Percentiles rank a stretch among this genome's conserved stretches.
Conservation (phyloP, 768 basidiomycete species). For the Hygrophorus pudorinus region DNA sequence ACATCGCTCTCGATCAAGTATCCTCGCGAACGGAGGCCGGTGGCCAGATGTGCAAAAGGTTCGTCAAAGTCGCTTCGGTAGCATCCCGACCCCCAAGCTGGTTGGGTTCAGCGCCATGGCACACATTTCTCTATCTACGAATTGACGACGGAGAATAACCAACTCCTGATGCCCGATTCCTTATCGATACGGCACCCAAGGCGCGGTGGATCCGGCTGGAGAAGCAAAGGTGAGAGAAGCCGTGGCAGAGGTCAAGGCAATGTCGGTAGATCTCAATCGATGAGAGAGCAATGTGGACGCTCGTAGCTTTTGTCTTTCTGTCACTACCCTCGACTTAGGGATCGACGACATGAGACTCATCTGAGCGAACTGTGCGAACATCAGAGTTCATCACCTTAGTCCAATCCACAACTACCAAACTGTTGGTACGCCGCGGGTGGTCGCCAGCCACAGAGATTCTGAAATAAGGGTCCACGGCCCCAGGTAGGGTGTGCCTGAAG, state of each 20-base stretch:
- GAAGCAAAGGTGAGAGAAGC: conserved; percentile 4
- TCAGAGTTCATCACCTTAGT: no score
- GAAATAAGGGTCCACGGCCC: no score
- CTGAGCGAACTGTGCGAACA: no score
- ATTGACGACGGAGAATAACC: conserved; percentile 3
- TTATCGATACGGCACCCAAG: neutral
- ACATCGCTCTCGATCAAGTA: conserved; percentile 5
- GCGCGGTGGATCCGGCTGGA: neutral
- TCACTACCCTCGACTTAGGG: no score
- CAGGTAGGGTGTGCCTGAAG: no score
- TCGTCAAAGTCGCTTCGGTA: conserved; percentile 3
- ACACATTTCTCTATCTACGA: conserved; percentile 4
- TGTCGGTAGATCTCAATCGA: no score
- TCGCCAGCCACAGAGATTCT: no score
- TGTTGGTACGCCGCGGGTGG: no score
- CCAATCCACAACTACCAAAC: no score
- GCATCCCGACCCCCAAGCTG: conserved; percentile 5
- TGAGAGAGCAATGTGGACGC: no score
- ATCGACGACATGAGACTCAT: no score
- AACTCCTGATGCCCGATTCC: conserved; percentile 2
- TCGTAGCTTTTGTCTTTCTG: no score
- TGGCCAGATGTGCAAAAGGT: conserved; percentile 11
- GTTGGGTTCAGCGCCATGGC: conserved; percentile 9
- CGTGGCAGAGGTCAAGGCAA: conserved; percentile 1
- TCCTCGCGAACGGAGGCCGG: conserved; percentile 10